Evolutionary conservation across 805 yeast genomes (phyloP).

Genomic region (Clavispora vitiphila): DNA sequence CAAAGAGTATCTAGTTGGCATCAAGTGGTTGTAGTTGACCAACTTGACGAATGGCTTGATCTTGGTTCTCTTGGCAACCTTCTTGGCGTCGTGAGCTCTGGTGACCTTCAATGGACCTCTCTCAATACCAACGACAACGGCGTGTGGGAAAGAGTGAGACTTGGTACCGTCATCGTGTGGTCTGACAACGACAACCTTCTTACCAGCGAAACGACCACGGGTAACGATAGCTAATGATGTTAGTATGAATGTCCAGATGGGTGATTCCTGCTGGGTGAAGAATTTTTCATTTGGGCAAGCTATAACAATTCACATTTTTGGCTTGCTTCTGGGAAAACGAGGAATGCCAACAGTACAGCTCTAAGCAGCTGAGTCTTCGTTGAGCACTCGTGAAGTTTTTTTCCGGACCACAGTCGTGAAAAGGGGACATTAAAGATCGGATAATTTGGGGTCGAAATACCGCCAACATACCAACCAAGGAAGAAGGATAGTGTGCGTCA

Average conservation of each 20-base stretch:
- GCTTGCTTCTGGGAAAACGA: neutral
- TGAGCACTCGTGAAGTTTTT: neutral
- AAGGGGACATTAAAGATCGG: neutral
- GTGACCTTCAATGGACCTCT: conserved; percentile 96
- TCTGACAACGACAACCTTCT: conserved; percentile 98
- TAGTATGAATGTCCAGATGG: conserved; percentile 9
- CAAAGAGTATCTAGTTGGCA: conserved; percentile 99
- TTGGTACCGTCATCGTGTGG: conserved; percentile 99
- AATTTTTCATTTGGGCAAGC: neutral
- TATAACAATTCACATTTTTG: no score
- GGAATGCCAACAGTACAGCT: neutral
- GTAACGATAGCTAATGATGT: conserved; percentile 80
- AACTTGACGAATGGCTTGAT: conserved; percentile 99
- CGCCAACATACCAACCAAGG: neutral
- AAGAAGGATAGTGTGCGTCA: neutral
- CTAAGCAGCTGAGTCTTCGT: neutral
- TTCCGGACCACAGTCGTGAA: neutral
- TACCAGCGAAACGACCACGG: conserved; percentile 99
- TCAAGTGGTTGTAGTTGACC: conserved; percentile 98
- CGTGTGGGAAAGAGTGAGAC: conserved; percentile 98
- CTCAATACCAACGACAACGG: conserved; percentile 99
- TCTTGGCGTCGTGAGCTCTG: conserved; percentile 92
- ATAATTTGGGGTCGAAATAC: neutral
- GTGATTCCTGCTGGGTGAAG: neutral
- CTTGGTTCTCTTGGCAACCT: conserved; percentile 94